Conservation (phyloP, 2,329 filamentous ascomycete genomes). For the Pleomassaria siparia region DNA sequence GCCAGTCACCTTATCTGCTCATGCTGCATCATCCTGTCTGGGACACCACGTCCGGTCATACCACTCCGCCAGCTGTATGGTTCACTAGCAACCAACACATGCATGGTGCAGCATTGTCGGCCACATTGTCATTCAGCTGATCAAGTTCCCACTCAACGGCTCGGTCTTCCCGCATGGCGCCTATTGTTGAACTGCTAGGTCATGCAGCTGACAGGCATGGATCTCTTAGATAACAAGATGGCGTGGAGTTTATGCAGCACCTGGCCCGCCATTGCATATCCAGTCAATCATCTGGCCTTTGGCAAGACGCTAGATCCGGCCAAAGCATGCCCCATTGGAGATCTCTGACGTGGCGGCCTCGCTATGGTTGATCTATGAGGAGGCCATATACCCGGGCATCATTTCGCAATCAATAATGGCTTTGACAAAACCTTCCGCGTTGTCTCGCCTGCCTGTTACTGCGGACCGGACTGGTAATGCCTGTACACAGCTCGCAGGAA, state of each 20-base stretch:
- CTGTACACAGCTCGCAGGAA: conserved; percentile 29
- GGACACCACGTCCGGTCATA: conserved; percentile 40
- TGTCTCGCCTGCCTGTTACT: conserved; percentile 28
- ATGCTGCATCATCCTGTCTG: conserved; percentile 43
- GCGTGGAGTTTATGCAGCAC: conserved; percentile 48
- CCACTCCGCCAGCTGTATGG: conserved; percentile 36
- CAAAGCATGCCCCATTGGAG: conserved; percentile 52
- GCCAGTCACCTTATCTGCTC: conserved; percentile 53
- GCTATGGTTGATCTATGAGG: conserved; percentile 47
- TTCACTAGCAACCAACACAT: conserved; percentile 39
- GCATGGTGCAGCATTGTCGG: conserved; percentile 41
- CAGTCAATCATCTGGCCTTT: conserved; percentile 47
- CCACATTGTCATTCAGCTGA: conserved; percentile 42
- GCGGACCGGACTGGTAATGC: conserved; percentile 33
- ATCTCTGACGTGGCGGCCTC: conserved; percentile 55
- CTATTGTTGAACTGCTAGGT: conserved; percentile 44
- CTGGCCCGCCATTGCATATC: conserved; percentile 47
- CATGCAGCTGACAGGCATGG: conserved; percentile 47
- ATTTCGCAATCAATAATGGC: conserved; percentile 43
- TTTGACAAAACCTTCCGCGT: conserved; percentile 34
- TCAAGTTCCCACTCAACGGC: conserved; percentile 43
- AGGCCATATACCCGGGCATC: conserved; percentile 41
- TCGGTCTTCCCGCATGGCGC: conserved; percentile 41
- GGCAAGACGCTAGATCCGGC: conserved; percentile 49
- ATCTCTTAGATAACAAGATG: conserved; percentile 45